Evolutionary conservation across 2,329 filamentous ascomycete species (phyloP).

Genomic region (Simplicillium sp.): DNA sequence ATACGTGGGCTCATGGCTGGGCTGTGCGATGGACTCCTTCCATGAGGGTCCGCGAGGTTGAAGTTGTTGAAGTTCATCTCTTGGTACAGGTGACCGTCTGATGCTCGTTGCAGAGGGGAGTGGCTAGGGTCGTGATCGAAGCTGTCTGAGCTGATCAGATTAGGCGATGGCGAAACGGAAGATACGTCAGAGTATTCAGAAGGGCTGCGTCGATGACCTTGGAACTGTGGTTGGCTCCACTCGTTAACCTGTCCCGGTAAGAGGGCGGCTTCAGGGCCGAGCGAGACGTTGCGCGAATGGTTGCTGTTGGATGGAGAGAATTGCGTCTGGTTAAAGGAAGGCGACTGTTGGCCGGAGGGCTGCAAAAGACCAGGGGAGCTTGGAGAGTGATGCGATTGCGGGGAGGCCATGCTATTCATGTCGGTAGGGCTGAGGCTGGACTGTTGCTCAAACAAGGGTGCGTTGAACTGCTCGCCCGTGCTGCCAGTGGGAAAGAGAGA

Average conservation of each 20-base stretch:
- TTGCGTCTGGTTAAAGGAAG: constrained; percentile 44
- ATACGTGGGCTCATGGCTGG: constrained; percentile 57
- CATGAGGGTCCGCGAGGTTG: constrained; percentile 67
- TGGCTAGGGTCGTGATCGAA: constrained; percentile 68
- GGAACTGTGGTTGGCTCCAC: constrained; percentile 55
- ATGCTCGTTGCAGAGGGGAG: constrained; percentile 70
- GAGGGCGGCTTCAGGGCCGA: constrained; percentile 49
- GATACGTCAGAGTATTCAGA: constrained; percentile 93
- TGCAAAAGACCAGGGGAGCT: constrained; percentile 47
- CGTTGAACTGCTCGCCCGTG: constrained; percentile 47
- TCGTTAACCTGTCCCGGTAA: constrained; percentile 40
- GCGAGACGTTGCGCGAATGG: constrained; percentile 47
- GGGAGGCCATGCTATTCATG: constrained; percentile 43
- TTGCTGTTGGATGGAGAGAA: constrained; percentile 39
- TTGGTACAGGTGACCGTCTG: constrained; percentile 64
- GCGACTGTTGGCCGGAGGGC: constrained; percentile 46
- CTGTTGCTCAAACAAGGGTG: constrained; percentile 47
- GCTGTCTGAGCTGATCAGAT: constrained; percentile 64
- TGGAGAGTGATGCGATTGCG: constrained; percentile 45
- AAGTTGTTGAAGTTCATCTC: constrained; percentile 73
- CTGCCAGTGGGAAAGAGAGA: constrained; percentile 52
- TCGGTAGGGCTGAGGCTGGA: constrained; percentile 32
- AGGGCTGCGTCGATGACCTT: constrained; percentile 71
- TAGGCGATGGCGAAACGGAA: constrained; percentile 76
- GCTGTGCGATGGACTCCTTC: constrained; percentile 71